phyloP scores from a whole-genome alignment of 73 alveolate species.

The Stentor coeruleus region DNA sequence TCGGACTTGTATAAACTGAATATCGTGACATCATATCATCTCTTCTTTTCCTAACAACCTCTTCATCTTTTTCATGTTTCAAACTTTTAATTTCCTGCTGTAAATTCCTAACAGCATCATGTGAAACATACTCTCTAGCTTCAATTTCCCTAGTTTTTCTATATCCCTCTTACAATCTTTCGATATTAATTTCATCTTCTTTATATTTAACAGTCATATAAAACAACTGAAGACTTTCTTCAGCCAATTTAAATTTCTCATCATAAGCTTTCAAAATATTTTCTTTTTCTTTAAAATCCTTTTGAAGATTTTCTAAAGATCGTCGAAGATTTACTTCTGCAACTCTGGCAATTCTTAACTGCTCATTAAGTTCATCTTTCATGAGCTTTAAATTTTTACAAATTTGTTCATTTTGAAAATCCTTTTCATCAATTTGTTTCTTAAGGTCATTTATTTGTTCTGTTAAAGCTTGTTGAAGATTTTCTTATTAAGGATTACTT shows the following conservation, averaged over 20 bases:
- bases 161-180: not conserved
- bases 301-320: not conserved
- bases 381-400: not conserved
- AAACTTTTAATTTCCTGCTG: too few relatives aligned
- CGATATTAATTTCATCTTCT: conserved; percentile 11
- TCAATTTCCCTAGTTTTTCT: not conserved
- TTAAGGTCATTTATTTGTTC: not conserved
- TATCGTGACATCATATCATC: too few relatives aligned
- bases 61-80: too few relatives aligned
- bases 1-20: too few relatives aligned
- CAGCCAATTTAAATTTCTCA: not conserved
- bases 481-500: conserved; percentile 3
- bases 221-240: not conserved
- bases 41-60: too few relatives aligned
- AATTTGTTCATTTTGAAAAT: not conserved
- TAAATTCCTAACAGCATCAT: too few relatives aligned
- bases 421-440: not conserved
- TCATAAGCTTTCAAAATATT: not conserved
- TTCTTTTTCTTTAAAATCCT: not conserved
- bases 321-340: not conserved
- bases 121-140: too few relatives aligned
- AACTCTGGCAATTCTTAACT: not conserved
- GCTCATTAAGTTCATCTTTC: not conserved
- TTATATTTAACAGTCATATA: not conserved
- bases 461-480: not conserved